These are phyloP conservation scores for Coemansia sp. DNA, from an alignment of 192 early-diverging fungal genomes.

Conservation along the genomic window DNA sequence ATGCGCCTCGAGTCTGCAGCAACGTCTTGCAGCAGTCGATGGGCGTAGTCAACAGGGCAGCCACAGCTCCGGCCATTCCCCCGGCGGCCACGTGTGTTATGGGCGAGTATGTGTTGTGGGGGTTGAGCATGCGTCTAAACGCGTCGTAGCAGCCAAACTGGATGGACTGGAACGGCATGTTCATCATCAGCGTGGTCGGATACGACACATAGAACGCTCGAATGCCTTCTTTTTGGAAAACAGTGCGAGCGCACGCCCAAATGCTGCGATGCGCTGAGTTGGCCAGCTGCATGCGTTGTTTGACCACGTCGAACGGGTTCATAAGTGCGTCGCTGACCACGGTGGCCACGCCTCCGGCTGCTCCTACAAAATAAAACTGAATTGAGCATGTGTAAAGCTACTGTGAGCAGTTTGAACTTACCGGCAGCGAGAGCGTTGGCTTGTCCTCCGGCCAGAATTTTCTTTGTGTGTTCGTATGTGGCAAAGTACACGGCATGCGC, in stretches of 20 bases:
- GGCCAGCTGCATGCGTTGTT: slow-evolving; percentile 92
- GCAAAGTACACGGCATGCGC: slow-evolving; percentile 96
- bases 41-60: slow-evolving; percentile 86
- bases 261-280: slow-evolving; percentile 72
- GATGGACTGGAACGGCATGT: slow-evolving; percentile 91
- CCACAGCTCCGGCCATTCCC: slow-evolving; percentile 84
- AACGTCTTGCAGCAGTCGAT: slow-evolving; percentile 97
- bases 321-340: slow-evolving; percentile 84
- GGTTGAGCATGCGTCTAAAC: slow-evolving; percentile 80
- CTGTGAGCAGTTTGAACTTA: not conserved
- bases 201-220: slow-evolving; percentile 90
- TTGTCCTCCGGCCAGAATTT: slow-evolving; percentile 59
- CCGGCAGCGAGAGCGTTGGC: slow-evolving; percentile 61
- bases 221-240: slow-evolving; percentile 75
- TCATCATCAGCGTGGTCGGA: slow-evolving; percentile 92
- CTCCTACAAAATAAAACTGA: slow-evolving; percentile 35
- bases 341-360: slow-evolving; percentile 87
- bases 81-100: slow-evolving; percentile 82
- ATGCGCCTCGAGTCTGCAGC: slow-evolving; percentile 86
- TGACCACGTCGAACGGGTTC: slow-evolving; percentile 98
- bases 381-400: no score
- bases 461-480: slow-evolving; percentile 89
- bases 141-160: slow-evolving; percentile 94
- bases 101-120: slow-evolving; percentile 79
- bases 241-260: slow-evolving; percentile 64